phyloP scores from a whole-genome alignment of 345 rosid species.

The Passiflora organensis region DNA sequence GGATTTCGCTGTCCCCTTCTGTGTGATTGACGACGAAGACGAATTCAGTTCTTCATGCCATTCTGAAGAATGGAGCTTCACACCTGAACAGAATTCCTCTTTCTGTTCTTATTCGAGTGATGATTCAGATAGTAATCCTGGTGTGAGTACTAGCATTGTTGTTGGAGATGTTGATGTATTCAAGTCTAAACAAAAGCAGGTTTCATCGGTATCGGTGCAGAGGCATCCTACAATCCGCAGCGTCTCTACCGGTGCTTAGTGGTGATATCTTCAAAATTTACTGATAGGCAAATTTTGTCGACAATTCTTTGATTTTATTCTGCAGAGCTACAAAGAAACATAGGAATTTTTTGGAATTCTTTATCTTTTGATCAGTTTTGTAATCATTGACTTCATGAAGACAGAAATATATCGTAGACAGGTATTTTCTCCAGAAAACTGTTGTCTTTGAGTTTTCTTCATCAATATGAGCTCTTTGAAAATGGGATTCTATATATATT shows the following conservation, averaged over 20 bases:
- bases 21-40: neutral
- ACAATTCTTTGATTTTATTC: too few species aligned
- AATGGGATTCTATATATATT: too few species aligned
- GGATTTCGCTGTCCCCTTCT: neutral
- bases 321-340: too few species aligned
- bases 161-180: neutral
- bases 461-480: too few species aligned
- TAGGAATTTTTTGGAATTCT: too few species aligned
- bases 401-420: too few species aligned
- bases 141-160: neutral
- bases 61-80: constrained; percentile 5
- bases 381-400: too few species aligned
- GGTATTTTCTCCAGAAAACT: too few species aligned
- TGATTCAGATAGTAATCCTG: neutral
- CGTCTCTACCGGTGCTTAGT: constrained; percentile 1
- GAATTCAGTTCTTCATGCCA: neutral
- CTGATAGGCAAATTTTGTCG: too few species aligned
- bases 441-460: too few species aligned
- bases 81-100: constrained; percentile 11
- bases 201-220: neutral
- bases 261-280: neutral
- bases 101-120: constrained; percentile 6
- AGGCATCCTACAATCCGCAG: neutral
- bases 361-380: too few species aligned
- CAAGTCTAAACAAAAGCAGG: too few species aligned